These are phyloP conservation scores for Gigaspora rosea DNA, from an alignment of 192 early-diverging fungal species.

Conservation along the genomic window DNA sequence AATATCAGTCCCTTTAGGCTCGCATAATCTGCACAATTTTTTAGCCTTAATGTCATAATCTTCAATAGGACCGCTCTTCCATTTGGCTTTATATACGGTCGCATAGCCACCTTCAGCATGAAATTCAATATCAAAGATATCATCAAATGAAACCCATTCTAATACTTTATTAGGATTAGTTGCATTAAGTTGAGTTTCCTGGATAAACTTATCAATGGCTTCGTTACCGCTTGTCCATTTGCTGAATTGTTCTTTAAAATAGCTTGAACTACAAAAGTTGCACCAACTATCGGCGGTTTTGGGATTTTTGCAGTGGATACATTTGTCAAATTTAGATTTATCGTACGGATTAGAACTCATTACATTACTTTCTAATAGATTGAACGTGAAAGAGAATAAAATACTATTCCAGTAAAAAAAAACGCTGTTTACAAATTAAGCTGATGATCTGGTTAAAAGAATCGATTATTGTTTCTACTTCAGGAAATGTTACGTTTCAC, in stretches of 20 bases:
- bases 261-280: neutral
- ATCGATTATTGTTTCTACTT: no score
- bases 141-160: neutral
- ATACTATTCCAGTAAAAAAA: no score
- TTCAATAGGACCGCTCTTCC: neutral
- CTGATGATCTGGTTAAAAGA: no score
- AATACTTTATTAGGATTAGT: neutral
- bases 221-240: slow-evolving; percentile 3
- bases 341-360: no score
- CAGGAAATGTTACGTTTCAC: no score
- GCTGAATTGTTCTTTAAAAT: neutral
- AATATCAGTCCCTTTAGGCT: neutral
- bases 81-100: slow-evolving; percentile 10
- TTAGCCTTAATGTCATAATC: neutral
- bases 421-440: no score
- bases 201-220: slow-evolving; percentile 9
- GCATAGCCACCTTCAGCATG: neutral
- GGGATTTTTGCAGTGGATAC: no score
- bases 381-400: no score
- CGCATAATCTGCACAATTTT: neutral
- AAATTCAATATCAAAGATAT: neutral
- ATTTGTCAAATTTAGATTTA: no score
- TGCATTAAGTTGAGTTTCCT: neutral
- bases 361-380: no score
- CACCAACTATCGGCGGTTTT: neutral